Evolutionary conservation across 305 asterid species (phyloP).

Genomic region (Withania somnifera): DNA sequence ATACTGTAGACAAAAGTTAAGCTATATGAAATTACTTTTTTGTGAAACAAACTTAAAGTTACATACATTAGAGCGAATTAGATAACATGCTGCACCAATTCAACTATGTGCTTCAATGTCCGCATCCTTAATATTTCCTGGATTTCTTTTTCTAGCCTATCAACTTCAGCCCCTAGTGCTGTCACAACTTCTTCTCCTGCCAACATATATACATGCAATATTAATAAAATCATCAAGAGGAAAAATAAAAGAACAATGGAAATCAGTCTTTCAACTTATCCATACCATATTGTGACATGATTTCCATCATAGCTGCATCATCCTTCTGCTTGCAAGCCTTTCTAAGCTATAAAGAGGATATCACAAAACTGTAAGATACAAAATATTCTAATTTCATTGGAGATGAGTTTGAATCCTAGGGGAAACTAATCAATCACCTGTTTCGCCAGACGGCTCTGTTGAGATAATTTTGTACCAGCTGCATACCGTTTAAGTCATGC

Average conservation of each 20-base stretch:
- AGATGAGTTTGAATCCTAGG: background rate
- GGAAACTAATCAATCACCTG: conserved; percentile 29
- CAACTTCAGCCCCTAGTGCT: too few relatives aligned
- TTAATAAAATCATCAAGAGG: too few relatives aligned
- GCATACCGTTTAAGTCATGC: conserved; percentile 84
- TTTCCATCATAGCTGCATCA: conserved; percentile 41
- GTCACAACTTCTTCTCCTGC: too few relatives aligned
- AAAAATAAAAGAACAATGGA: background rate
- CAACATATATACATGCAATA: too few relatives aligned
- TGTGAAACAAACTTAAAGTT: too few relatives aligned
- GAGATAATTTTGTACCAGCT: conserved; percentile 79
- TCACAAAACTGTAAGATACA: background rate
- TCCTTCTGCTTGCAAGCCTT: conserved; percentile 61
- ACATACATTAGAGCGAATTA: too few relatives aligned
- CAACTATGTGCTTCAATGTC: too few relatives aligned
- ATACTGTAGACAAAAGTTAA: too few relatives aligned
- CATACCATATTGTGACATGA: conserved; percentile 85
- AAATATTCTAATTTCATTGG: background rate
- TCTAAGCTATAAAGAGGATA: conserved; percentile 39
- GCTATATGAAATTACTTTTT: too few relatives aligned
- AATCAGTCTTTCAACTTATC: background rate
- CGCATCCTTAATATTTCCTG: too few relatives aligned
- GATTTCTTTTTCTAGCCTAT: too few relatives aligned
- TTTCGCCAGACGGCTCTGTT: conserved; percentile 80
- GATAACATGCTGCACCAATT: too few relatives aligned